Percentiles rank a stretch among this genome's conserved stretches.
Conservation (phyloP, 495 filamentous ascomycete species). For the Hypoxylon fragiforme region DNA sequence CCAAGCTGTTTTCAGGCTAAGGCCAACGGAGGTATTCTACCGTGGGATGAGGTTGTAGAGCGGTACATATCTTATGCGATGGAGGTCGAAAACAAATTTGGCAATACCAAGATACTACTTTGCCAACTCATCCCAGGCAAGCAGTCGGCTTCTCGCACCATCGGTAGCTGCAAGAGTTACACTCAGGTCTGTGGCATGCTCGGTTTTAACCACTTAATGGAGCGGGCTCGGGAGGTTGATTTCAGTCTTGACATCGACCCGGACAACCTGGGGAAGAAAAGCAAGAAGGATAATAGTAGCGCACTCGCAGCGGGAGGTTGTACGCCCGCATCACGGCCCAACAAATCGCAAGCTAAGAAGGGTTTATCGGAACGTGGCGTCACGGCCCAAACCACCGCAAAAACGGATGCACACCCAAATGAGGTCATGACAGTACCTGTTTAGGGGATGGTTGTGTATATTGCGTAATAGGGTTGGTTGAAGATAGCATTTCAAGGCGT, state of each 20-base stretch:
- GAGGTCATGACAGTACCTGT: constrained; percentile 19
- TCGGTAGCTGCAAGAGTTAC: constrained; percentile 66
- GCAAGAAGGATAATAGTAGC: constrained; percentile 39
- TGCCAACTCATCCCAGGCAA: constrained; percentile 84
- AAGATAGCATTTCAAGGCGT: constrained; percentile 34
- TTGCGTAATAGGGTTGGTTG: constrained; percentile 7
- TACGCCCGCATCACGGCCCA: constrained; percentile 32
- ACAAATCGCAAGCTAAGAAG: constrained; percentile 31
- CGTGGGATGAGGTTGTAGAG: constrained; percentile 75
- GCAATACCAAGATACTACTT: constrained; percentile 92
- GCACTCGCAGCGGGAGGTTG: constrained; percentile 44
- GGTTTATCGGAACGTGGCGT: constrained; percentile 40
- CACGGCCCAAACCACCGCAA: constrained; percentile 4
- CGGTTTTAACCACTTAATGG: constrained; percentile 60
- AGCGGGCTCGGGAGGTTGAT: constrained; percentile 65
- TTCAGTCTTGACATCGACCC: constrained; percentile 60
- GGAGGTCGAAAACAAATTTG: constrained; percentile 78
- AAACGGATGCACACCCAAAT: constrained; percentile 3
- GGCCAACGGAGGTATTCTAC: constrained; percentile 64
- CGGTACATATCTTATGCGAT: constrained; percentile 72
- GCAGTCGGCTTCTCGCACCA: constrained; percentile 54
- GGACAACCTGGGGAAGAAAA: constrained; percentile 45
- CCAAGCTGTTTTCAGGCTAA: constrained; percentile 75
- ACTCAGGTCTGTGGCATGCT: constrained; percentile 63
- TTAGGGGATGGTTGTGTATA: not conserved